Conservation (phyloP, 2,329 filamentous ascomycete species). For the Monilinia polystroma region DNA sequence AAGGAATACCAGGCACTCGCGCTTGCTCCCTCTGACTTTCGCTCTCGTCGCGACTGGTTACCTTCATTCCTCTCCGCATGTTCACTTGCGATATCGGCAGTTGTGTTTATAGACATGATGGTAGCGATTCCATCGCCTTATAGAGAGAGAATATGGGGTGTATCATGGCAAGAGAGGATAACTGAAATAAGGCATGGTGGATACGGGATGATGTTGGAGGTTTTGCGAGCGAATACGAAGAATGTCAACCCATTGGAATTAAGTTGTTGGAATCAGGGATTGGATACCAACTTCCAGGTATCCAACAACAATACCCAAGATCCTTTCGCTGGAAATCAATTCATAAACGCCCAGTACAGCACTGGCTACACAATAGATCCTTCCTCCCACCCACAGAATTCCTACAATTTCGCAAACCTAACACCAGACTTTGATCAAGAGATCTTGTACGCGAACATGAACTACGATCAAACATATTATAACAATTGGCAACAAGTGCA, state of each 20-base stretch:
- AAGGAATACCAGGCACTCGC: slow-evolving; percentile 26
- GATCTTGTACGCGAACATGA: not conserved
- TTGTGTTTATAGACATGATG: slow-evolving; percentile 27
- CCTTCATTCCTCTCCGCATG: slow-evolving; percentile 28
- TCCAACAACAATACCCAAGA: not conserved
- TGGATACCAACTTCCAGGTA: slow-evolving; percentile 3
- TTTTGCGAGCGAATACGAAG: slow-evolving; percentile 25
- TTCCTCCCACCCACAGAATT: not conserved
- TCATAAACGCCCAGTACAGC: not conserved
- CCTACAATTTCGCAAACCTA: not conserved
- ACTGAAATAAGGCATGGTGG: slow-evolving; percentile 26
- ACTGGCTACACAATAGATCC: not conserved
- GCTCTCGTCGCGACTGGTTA: slow-evolving; percentile 26
- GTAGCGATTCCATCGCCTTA: slow-evolving; percentile 26
- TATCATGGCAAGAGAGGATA: slow-evolving; percentile 24
- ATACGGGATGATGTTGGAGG: slow-evolving; percentile 28
- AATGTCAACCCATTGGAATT: slow-evolving; percentile 27
- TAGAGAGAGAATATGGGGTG: slow-evolving; percentile 29
- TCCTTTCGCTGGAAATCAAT: slow-evolving; percentile 4
- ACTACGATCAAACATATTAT: slow-evolving; percentile 8
- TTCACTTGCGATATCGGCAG: slow-evolving; percentile 23
- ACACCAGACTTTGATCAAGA: slow-evolving; percentile 11
- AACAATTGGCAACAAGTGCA: not conserved
- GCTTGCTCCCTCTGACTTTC: slow-evolving; percentile 24
- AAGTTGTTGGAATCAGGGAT: slow-evolving; percentile 22